phyloP scores from a whole-genome alignment of 371 early-diverging fungal species.

The Rhizopus delemar region DNA sequence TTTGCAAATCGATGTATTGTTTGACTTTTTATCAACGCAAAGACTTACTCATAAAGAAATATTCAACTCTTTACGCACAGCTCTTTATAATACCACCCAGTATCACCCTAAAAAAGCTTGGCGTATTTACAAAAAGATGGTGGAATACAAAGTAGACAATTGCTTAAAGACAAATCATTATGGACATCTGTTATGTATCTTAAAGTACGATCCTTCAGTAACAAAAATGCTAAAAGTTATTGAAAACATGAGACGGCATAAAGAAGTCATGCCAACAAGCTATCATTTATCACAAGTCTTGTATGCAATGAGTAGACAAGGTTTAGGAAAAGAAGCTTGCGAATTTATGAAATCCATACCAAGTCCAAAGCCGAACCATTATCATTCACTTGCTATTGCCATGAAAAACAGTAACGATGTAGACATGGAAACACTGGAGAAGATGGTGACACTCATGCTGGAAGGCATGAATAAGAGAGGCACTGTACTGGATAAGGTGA shows the following conservation, averaged over 20 bases:
- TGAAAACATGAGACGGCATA: conserved; percentile 31
- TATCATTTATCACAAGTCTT: conserved; percentile 34
- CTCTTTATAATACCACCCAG: conserved; percentile 31
- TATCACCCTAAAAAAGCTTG: conserved; percentile 32
- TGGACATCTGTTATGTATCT: conserved; percentile 35
- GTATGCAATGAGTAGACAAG: conserved; percentile 35
- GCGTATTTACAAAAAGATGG: conserved; percentile 40
- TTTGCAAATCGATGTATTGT: conserved; percentile 5
- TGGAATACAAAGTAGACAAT: conserved; percentile 23
- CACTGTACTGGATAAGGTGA: conserved; percentile 22
- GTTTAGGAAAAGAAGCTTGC: conserved; percentile 26
- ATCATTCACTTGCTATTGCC: conserved; percentile 37
- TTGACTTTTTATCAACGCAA: not conserved
- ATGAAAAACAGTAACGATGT: conserved; percentile 13
- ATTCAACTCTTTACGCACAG: conserved; percentile 34
- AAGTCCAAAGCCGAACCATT: conserved; percentile 24
- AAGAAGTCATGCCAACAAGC: not conserved
- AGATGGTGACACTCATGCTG: conserved; percentile 25
- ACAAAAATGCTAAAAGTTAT: conserved; percentile 28
- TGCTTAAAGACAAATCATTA: conserved; percentile 39
- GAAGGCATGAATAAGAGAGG: conserved; percentile 24
- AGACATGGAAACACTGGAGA: conserved; percentile 5
- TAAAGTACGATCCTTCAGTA: conserved; percentile 32
- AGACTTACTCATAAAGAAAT: conserved; percentile 5
- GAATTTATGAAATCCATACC: conserved; percentile 19